Percentiles rank a stretch among this genome's conserved stretches.
phyloP scores from a whole-genome alignment of 2,329 filamentous ascomycete species.

The Trichophyton benhamiae region DNA sequence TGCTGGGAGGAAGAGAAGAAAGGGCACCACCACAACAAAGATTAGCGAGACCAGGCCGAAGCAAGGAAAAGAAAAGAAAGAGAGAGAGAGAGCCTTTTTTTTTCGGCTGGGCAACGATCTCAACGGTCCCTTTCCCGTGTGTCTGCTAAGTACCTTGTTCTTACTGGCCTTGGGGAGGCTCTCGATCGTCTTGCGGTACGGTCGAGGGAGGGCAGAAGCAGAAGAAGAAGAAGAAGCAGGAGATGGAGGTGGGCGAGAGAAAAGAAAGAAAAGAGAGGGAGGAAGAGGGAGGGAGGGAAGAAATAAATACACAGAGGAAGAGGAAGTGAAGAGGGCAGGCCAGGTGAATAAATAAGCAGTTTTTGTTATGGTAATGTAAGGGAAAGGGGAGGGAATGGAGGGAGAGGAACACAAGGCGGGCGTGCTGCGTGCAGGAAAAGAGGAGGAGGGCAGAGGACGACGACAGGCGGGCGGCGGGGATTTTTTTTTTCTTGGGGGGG shows the following conservation, averaged over 20 bases:
- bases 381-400: conserved; percentile 1
- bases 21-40: neutral
- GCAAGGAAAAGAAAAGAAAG: neutral
- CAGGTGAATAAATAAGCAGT: neutral
- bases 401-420: conserved; percentile 10
- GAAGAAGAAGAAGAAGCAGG: neutral
- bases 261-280: neutral
- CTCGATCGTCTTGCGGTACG: neutral
- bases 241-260: neutral
- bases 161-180: too few species aligned
- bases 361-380: neutral
- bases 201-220: neutral
- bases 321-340: conserved; percentile 4
- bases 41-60: neutral
- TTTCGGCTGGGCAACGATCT: neutral
- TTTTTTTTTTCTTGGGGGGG: neutral
- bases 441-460: neutral
- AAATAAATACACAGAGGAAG: conserved; percentile 4
- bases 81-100: neutral
- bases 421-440: conserved; percentile 11
- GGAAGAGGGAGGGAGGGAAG: conserved; percentile 5
- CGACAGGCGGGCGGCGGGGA: conserved; percentile 5
- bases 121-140: neutral
- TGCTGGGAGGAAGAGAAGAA: neutral
- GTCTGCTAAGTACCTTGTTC: neutral